Conservation (phyloP, 2,329 filamentous ascomycete genomes). For the Tolypocladium sp. region DNA sequence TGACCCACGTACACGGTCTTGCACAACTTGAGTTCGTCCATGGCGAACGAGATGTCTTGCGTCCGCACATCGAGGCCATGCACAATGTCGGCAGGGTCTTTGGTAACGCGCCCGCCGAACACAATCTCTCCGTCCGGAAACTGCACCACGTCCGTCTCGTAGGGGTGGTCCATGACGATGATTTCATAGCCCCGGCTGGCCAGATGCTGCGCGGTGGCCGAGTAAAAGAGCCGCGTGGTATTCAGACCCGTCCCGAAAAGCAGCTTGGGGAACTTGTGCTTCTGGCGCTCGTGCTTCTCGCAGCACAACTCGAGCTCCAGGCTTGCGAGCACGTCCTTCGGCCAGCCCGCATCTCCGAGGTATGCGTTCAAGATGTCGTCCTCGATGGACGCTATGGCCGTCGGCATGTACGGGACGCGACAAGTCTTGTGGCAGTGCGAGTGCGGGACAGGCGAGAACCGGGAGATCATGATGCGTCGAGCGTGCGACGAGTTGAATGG, state of each 20-base stretch:
- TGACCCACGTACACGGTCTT: conserved; percentile 21
- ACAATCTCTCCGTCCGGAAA: conserved; percentile 25
- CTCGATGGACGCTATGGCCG: conserved; percentile 8
- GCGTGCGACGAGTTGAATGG: conserved; percentile 12
- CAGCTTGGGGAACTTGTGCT: not conserved
- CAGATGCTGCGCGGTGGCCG: conserved; percentile 26
- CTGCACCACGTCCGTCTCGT: conserved; percentile 30
- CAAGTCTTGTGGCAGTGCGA: conserved; percentile 10
- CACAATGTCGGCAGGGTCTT: conserved; percentile 4
- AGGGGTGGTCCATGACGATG: conserved; percentile 33
- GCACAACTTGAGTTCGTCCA: conserved; percentile 12
- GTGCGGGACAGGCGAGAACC: conserved; percentile 10
- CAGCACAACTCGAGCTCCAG: conserved; percentile 14
- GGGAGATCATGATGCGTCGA: conserved; percentile 13
- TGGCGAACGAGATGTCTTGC: conserved; percentile 18
- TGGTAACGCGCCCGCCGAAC: conserved; percentile 11
- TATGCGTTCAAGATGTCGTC: conserved; percentile 11
- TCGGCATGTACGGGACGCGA: conserved; percentile 11
- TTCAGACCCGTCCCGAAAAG: conserved; percentile 9
- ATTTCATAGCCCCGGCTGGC: conserved; percentile 31
- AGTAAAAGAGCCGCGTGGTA: conserved; percentile 25
- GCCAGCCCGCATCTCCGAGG: conserved; percentile 8
- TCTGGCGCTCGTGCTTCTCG: not conserved
- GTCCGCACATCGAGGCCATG: conserved; percentile 12
- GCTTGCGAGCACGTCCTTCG: conserved; percentile 5